These are phyloP conservation scores for Rhodotorula sp. DNA, from an alignment of 1,284 basidiomycete species.

Conservation along the genomic window DNA sequence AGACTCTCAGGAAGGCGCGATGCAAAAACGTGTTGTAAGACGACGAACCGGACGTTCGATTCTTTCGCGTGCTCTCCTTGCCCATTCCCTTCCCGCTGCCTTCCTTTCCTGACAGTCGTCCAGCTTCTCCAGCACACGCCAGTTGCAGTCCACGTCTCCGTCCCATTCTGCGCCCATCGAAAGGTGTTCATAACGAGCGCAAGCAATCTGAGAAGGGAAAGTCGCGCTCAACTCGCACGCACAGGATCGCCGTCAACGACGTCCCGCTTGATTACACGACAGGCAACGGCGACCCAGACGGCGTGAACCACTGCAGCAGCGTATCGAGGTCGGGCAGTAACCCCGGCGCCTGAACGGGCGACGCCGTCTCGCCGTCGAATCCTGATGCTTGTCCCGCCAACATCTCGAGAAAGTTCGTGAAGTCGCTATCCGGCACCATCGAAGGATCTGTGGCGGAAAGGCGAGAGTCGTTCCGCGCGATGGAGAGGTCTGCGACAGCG, in stretches of 20 bases:
- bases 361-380: background rate
- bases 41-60: no score
- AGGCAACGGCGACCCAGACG: slow-evolving; percentile 1
- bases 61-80: no score
- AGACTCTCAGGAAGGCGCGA: background rate
- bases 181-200: no score
- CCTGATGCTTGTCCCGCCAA: slow-evolving; percentile 3
- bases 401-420: slow-evolving; percentile 11
- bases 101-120: no score
- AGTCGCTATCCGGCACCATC: slow-evolving; percentile 6
- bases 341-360: background rate
- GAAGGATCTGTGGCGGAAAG: background rate
- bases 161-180: no score
- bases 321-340: slow-evolving; percentile 4
- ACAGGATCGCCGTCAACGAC: no score
- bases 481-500: slow-evolving; percentile 7
- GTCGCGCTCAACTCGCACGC: no score
- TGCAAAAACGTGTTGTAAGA: background rate
- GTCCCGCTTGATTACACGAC: background rate
- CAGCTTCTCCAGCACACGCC: no score
- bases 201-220: no score
- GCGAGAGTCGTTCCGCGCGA: background rate
- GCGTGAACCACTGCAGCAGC: slow-evolving; percentile 9
- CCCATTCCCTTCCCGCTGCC: no score
- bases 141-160: no score